These are phyloP conservation scores for Aspergillus sclerotioniger DNA, from an alignment of 495 filamentous ascomycete genomes.

Conservation along the genomic window DNA sequence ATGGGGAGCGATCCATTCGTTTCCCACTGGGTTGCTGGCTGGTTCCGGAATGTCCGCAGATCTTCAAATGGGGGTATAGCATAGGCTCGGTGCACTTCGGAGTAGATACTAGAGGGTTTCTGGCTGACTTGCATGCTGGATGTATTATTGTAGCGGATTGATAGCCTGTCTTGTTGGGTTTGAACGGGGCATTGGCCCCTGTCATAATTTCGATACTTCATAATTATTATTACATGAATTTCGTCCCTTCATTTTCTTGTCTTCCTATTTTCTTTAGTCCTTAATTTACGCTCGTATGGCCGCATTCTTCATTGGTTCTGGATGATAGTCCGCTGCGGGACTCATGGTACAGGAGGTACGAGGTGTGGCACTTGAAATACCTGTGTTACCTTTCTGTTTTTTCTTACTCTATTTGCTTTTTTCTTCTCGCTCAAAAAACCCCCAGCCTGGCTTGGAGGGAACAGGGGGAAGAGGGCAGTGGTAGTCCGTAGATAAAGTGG, in stretches of 20 bases:
- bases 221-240: not conserved
- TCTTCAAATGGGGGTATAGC: conserved; percentile 24
- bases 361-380: not conserved
- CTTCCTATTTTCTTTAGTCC: not conserved
- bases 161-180: not conserved
- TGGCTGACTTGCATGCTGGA: conserved; percentile 14
- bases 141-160: conserved; percentile 6
- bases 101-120: not conserved
- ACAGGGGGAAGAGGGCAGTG: not conserved
- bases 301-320: not conserved
- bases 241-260: conserved; percentile 6
- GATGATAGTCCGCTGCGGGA: not conserved
- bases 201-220: not conserved
- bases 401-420: conserved; percentile 5
- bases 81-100: not conserved
- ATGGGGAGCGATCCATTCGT: conserved; percentile 21
- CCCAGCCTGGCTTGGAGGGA: not conserved
- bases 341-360: not conserved
- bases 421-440: not conserved
- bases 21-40: conserved; percentile 17
- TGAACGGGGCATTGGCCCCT: not conserved
- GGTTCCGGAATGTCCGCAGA: conserved; percentile 20
- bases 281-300: conserved; percentile 5
- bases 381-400: conserved; percentile 1
- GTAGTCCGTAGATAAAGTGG: not conserved